Evolutionary conservation across 2,329 filamentous ascomycete species (phyloP), one percentile per base, ranked within the genome.

Genomic region (Lachnellula hyalina): DNA sequence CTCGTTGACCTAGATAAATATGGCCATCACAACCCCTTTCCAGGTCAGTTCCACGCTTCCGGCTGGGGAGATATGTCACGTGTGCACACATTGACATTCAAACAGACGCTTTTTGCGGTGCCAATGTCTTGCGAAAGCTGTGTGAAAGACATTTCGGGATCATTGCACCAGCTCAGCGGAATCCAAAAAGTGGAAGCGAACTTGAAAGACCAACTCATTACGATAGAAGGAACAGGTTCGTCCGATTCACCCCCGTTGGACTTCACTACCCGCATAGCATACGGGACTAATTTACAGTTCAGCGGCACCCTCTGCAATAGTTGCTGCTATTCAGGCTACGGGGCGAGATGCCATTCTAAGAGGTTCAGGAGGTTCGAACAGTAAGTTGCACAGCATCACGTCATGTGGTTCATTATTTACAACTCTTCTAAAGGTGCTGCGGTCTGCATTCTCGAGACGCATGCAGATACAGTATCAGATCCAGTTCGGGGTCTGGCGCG

Each of bases 401-500:
- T 50, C 32, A 52, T 47, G 46, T 47, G 47, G 51, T 47, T 45
- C 41, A 23, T 8, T n/a, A 41, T 51, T 57, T 49, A 40, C 36
- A 56, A 49, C 40, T 35, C 34, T 35, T 47, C 47, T 46, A 53
- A 60, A 81, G 87, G 83, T 69, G 89, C 91, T 32, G 90, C 93
- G 45, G 94, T 99, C 44, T 96, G 92, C 73, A 97, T 99, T 67
- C 83, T 99, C 57, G 94, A 99, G 77, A 95, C 90, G 54, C 85
- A 90, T 67, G 80, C 84, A 46, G 74, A 72, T 38, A 71, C 73
- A 54, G 80, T 85, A 53, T 71, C 75, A 61, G 80, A 86, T 66
- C 78, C 88, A 64, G 91, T 99, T 51, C 84, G 89, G 63, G 94
- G 94, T 28, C 77, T 99, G 41, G 90, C 89, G 58, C 85, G 94